These are phyloP conservation scores for Rhamnella rubrinervis DNA, from an alignment of 331 rosid genomes.

Conservation along the genomic window DNA sequence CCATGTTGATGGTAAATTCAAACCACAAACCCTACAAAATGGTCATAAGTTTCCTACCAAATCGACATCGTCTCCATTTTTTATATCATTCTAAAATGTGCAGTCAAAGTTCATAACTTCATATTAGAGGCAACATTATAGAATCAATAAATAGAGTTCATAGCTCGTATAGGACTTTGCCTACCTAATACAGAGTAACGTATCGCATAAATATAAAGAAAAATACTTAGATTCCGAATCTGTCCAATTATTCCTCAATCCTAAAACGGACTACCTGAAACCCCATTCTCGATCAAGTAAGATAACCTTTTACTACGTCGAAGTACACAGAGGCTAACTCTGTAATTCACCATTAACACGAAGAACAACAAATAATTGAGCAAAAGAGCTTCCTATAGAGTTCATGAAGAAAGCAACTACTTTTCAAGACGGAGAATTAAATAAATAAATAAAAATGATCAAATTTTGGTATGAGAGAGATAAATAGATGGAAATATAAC, in stretches of 20 bases:
- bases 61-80: not conserved
- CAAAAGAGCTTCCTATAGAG: too few relatives aligned
- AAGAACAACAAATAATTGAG: too few relatives aligned
- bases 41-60: not conserved
- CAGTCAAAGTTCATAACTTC: too few relatives aligned
- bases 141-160: not conserved
- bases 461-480: not conserved
- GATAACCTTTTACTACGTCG: not conserved
- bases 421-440: not conserved
- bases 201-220: not conserved
- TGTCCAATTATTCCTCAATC: not conserved
- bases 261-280: not conserved
- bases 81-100: not conserved
- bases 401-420: too few relatives aligned
- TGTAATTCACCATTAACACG: too few relatives aligned
- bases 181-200: not conserved
- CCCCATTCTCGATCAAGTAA: not conserved
- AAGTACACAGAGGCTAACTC: too few relatives aligned
- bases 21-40: not conserved
- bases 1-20: not conserved
- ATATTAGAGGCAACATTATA: too few relatives aligned
- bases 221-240: not conserved
- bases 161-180: not conserved
- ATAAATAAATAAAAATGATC: not conserved
- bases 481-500: constrained; percentile 27